Evolutionary conservation across 257 asterid genomes (phyloP), one percentile per base, ranked within the genome.

Genomic region (Plantago ovata): DNA sequence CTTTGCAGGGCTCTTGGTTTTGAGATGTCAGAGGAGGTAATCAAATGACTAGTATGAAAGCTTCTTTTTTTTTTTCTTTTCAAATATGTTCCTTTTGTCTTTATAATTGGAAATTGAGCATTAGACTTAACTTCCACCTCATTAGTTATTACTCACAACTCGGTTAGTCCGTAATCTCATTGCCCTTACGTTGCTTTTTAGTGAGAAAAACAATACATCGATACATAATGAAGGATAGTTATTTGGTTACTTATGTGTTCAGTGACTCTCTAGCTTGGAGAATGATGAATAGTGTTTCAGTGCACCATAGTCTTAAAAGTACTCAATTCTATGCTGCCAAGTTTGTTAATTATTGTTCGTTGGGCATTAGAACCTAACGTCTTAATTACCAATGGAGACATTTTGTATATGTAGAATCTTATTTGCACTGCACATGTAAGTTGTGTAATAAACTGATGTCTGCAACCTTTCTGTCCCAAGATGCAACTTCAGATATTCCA

Each of bases 21-120:
- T 65, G 95, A 92, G 79, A 79, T 82, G 85, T 78, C 98, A 9
- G 96, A 79, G 74, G 95, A 92, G 95, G 98, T 92, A 79, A 65
- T 54, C 18, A 41, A 79, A 65, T 54, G 21, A 45, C 70, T 53
- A 21, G 23, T 60, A 56, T 58, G 40, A 28, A 51, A 61, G 9
- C 18, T 16, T 16, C 13, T 22, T 4, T 16, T 50, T 48, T 13
- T 48, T 16, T 13, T 47, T 14, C 13, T 48, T 48, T 48, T 20
- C 13, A 48, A 18, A 18, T 47, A 9, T 22, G 22, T 13, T 47
- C 16, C 1, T 47, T 16, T 19, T 2, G 54, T 48, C 54, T 48
- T 49, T 50, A 15, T 50, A 5, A 6, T 5, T 16, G 12, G 3
- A 23, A 49, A 11, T 49, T 3, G 38, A 50, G 38, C 56, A 50